These are phyloP conservation scores for Mucor mucedo DNA, from an alignment of 371 early-diverging fungal species.

Conservation along the genomic window DNA sequence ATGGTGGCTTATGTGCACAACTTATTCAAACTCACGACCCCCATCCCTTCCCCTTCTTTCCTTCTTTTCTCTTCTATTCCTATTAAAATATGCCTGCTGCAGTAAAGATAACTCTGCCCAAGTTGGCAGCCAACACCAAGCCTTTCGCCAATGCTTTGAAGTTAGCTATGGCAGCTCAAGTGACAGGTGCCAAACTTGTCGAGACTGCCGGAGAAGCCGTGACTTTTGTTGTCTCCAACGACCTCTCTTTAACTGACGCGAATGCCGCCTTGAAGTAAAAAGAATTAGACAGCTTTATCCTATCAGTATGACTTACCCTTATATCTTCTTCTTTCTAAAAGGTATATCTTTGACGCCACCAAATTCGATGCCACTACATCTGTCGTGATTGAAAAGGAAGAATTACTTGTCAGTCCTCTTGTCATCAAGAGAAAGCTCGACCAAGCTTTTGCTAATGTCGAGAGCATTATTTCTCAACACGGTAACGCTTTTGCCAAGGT, in stretches of 20 bases:
- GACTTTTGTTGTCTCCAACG: conserved; percentile 24
- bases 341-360: conserved; percentile 38
- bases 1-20: conserved; percentile 1
- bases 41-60: background rate
- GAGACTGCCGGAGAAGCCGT: conserved; percentile 38
- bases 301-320: background rate
- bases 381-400: conserved; percentile 47
- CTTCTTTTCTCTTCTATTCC: conserved; percentile 11
- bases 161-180: conserved; percentile 37
- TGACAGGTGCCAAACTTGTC: conserved; percentile 36
- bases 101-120: conserved; percentile 39
- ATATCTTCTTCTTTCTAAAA: conserved; percentile 6
- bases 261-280: conserved; percentile 49
- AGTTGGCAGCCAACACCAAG: conserved; percentile 42
- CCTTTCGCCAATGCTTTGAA: conserved; percentile 47
- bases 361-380: conserved; percentile 37
- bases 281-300: too few relatives aligned
- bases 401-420: conserved; percentile 31
- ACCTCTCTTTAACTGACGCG: conserved; percentile 38
- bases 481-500: conserved; percentile 40
- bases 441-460: conserved; percentile 38
- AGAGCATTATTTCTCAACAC: conserved; percentile 25
- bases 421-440: conserved; percentile 42
- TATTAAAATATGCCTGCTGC: conserved; percentile 30
- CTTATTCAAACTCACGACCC: background rate